These are phyloP conservation scores for Fraxinus baroniana DNA, from an alignment of 305 asterid species.

Conservation along the genomic window DNA sequence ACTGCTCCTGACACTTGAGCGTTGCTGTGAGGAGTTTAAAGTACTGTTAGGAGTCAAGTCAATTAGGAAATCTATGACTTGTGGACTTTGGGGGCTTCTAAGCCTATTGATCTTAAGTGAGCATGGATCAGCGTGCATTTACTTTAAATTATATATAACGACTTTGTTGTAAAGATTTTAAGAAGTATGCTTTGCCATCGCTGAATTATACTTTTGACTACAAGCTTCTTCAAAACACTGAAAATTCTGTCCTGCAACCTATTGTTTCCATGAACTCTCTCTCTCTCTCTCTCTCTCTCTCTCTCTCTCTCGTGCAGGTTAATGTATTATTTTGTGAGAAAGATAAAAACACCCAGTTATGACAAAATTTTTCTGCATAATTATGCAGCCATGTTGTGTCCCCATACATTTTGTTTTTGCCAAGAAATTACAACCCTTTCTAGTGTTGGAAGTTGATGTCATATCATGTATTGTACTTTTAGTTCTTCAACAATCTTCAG, in stretches of 20 bases:
- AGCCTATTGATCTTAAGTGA: conserved; percentile 1
- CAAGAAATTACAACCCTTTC: not conserved
- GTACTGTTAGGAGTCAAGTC: not conserved
- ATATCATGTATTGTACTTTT: not conserved
- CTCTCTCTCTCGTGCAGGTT: not conserved
- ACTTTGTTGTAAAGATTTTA: not conserved
- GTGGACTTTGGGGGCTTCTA: conserved; percentile 1
- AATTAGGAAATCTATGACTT: not conserved
- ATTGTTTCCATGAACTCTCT: not conserved
- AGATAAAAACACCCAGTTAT: not conserved
- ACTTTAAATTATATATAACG: not conserved
- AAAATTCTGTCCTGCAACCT: not conserved
- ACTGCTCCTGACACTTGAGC: conserved; percentile 12
- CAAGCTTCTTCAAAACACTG: not conserved
- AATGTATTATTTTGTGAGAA: not conserved
- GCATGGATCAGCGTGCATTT: not conserved
- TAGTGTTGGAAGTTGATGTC: not conserved
- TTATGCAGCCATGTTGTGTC: not conserved
- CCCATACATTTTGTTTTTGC: not conserved
- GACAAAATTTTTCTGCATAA: not conserved
- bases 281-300: not conserved
- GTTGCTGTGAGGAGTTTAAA: conserved; percentile 12
- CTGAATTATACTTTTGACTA: not conserved
- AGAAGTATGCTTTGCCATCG: not conserved
- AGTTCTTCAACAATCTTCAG: not conserved